These are phyloP conservation scores for Globisporangium apiculatum DNA, from an alignment of 352 stramenopile genomes.

Conservation along the genomic window DNA sequence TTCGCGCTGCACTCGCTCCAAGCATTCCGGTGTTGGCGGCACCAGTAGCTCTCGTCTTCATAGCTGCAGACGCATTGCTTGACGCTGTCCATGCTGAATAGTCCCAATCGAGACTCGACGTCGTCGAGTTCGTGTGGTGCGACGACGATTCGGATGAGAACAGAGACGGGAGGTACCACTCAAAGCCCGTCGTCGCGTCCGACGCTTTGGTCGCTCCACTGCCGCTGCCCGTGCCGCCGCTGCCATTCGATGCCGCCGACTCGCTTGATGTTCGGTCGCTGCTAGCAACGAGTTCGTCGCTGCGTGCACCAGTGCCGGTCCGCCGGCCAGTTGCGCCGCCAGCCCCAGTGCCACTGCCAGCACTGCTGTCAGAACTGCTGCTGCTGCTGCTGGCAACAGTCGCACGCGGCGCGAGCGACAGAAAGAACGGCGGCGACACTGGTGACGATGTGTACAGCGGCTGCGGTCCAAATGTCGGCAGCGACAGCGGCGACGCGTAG, in stretches of 20 bases:
- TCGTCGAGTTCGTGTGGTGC: conserved; percentile 35
- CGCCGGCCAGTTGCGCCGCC: neutral
- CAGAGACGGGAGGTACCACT: conserved; percentile 70
- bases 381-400: conserved; percentile 2
- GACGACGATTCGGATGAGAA: conserved; percentile 70
- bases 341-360: too few species aligned
- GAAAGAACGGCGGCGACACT: conserved; percentile 35
- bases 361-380: too few species aligned
- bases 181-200: conserved; percentile 31
- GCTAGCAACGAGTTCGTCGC: conserved; percentile 15
- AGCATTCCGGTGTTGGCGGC: neutral
- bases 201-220: neutral
- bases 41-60: neutral
- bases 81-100: conserved; percentile 50
- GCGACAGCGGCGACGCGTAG: conserved; percentile 20
- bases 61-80: conserved; percentile 1
- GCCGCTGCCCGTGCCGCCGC: neutral
- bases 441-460: conserved; percentile 34
- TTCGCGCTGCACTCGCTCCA: neutral
- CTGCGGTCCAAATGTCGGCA: conserved; percentile 35
- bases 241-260: conserved; percentile 4
- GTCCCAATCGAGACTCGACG: conserved; percentile 71
- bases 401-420: conserved; percentile 34
- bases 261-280: conserved; percentile 15
- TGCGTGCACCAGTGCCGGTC: neutral